Evolutionary conservation across 192 early-diverging fungal species (phyloP), one percentile per base, ranked within the genome.

Genomic region (Coemansia sp.): DNA sequence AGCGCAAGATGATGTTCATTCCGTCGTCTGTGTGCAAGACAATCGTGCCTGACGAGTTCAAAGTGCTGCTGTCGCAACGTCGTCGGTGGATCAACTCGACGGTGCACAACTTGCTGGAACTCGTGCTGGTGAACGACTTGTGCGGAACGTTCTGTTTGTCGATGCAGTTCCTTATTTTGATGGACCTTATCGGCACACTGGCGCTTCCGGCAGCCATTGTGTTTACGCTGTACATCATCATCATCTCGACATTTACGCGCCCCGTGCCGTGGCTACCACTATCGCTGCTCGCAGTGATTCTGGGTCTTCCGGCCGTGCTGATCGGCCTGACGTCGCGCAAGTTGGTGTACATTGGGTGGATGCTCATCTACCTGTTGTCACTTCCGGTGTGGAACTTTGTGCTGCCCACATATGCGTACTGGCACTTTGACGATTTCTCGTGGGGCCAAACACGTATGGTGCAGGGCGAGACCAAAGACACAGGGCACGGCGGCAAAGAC

Each of bases 41-140:
- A 11, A 86, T 93, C 34, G 94, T 94, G 26, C 94, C 94, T 12
- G 90, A 91, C 60, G 85, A 87, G 22, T 96, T 96, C 85, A 84
- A 78, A 51, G 88, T 94, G 12, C 68, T 94, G 37, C 74, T 93
- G 38, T 92, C 89, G 42, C 93, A 94, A 74, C 86, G 91, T 2
- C 87, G 93, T n/a, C 85, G 94, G 28, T 96, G 94, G 94, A 96
- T 96, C 81, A 96, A 96, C 79, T 96, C 94, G 14, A 96, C 94
- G 0, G 87, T 96, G 26, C 94, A 96, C 60, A 95, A 95, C 64
- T 80, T 95, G 61, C 68, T 87, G 66, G 94, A 95, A 74, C 62
- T 95, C 48, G 84, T 95, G 25, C 73, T 91, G 49, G 88, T 94
- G 59, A 81, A 86, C 25, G 90, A 95, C 67, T 81, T 95, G 52